Evolutionary conservation across 768 basidiomycete species (phyloP).

Genomic region (Mycena olivaceomarginata): DNA sequence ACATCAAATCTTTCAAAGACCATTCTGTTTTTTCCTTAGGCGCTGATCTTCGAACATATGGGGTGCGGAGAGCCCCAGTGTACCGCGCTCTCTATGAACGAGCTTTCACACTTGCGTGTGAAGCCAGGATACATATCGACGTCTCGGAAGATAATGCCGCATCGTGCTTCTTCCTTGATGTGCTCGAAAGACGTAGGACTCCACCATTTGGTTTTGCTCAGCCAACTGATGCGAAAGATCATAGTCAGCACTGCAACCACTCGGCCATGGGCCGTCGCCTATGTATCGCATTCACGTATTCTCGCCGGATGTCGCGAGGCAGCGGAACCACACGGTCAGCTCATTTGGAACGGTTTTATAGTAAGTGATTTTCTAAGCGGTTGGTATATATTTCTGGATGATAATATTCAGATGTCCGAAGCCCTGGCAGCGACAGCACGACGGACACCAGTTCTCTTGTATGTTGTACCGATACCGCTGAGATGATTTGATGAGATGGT

Average conservation of each 20-base stretch:
- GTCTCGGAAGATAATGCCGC: conserved; percentile 31
- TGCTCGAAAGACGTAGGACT: conserved; percentile 18
- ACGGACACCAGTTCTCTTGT: conserved; percentile 33
- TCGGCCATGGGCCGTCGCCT: conserved; percentile 37
- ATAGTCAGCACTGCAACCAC: background rate
- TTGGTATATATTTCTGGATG: background rate
- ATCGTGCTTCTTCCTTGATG: conserved; percentile 34
- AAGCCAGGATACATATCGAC: conserved; percentile 28
- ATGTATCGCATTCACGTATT: conserved; percentile 36
- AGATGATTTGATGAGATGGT: background rate
- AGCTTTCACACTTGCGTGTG: conserved; percentile 30
- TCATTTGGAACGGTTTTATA: conserved; percentile 16
- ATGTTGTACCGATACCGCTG: background rate
- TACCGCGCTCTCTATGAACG: conserved; percentile 24
- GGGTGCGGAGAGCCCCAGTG: conserved; percentile 30
- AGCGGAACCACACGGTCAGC: background rate
- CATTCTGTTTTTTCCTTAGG: conserved; percentile 24
- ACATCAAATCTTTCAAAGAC: conserved; percentile 30
- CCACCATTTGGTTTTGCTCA: background rate
- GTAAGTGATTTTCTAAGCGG: background rate
- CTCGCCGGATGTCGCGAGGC: conserved; percentile 6
- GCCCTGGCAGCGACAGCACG: conserved; percentile 14
- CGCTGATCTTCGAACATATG: conserved; percentile 36
- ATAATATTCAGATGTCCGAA: conserved; percentile 28
- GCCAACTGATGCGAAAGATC: background rate